These are phyloP conservation scores for Calendula officinalis DNA, from an alignment of 129 eudicot species.

Conservation along the genomic window DNA sequence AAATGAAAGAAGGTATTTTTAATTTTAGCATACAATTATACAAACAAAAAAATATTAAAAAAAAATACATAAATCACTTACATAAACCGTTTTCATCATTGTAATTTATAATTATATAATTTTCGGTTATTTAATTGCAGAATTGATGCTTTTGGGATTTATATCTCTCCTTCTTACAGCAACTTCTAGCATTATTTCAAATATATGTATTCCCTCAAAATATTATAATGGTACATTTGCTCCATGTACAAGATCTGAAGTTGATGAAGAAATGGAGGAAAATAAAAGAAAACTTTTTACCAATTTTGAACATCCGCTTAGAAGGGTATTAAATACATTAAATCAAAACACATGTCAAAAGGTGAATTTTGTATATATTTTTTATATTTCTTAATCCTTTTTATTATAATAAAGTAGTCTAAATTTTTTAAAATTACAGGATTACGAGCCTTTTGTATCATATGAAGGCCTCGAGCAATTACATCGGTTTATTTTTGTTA, in stretches of 20 bases:
- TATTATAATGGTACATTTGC: conserved; percentile 76
- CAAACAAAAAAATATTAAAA: too few relatives aligned
- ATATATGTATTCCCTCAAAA: conserved; percentile 82
- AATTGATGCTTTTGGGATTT: conserved; percentile 99
- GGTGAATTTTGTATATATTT: conserved; percentile 44
- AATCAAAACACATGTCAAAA: conserved; percentile 69
- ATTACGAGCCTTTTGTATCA: conserved; percentile 92
- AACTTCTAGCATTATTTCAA: conserved; percentile 84
- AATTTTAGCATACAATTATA: background rate
- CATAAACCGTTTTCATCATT: too few relatives aligned
- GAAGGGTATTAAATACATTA: conserved; percentile 62
- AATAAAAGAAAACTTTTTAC: conserved; percentile 53
- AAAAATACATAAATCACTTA: too few relatives aligned
- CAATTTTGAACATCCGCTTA: conserved; percentile 40
- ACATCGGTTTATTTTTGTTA: conserved; percentile 92
- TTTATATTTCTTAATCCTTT: too few relatives aligned
- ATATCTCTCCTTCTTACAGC: conserved; percentile 95
- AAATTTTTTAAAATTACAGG: conserved; percentile 36
- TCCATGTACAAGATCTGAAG: conserved; percentile 74
- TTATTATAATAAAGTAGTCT: background rate
- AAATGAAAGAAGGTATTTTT: conserved; percentile 99
- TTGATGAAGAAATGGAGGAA: conserved; percentile 58
- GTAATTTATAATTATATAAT: conserved; percentile 6
- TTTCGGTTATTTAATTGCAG: conserved; percentile 44
- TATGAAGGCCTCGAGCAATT: conserved; percentile 99